Conservation (phyloP, 1,284 basidiomycete species). For the Ustilago loliicola region DNA sequence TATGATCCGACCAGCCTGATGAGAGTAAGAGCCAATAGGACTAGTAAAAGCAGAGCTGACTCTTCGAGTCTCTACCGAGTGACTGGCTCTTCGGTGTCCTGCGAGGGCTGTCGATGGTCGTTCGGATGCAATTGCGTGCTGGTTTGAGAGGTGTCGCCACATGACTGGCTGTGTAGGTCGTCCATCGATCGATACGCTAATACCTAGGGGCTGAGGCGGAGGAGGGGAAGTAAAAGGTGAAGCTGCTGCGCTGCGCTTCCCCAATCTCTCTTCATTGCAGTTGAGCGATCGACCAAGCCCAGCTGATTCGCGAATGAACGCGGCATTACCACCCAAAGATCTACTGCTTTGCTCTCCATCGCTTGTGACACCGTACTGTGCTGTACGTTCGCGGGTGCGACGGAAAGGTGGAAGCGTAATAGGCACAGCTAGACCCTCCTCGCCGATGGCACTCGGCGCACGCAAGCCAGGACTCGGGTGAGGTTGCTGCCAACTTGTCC, state of each 20-base stretch:
- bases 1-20: conserved; percentile 7
- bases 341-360: conserved; percentile 38
- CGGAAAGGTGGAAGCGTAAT: conserved; percentile 42
- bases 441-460: not conserved
- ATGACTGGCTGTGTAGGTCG: conserved; percentile 20
- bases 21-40: conserved; percentile 37
- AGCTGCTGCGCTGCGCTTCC: not conserved
- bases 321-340: conserved; percentile 40
- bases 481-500: conserved; percentile 44
- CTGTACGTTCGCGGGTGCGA: conserved; percentile 29
- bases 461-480: conserved; percentile 9
- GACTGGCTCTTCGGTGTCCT: conserved; percentile 27
- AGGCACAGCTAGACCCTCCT: conserved; percentile 24
- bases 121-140: conserved; percentile 19
- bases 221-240: conserved; percentile 4
- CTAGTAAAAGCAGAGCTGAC: conserved; percentile 23
- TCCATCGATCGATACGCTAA: conserved; percentile 24
- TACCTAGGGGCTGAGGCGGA: conserved; percentile 11
- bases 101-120: not conserved
- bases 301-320: conserved; percentile 45
- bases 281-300: conserved; percentile 4
- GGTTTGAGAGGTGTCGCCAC: conserved; percentile 36
- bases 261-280: not conserved
- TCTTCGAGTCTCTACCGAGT: conserved; percentile 28
- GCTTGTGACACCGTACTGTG: conserved; percentile 23